Evolutionary conservation across 2,329 filamentous ascomycete genomes (phyloP), one percentile per base, ranked within the genome.

Genomic region (Myriosclerotinia duriaeana): DNA sequence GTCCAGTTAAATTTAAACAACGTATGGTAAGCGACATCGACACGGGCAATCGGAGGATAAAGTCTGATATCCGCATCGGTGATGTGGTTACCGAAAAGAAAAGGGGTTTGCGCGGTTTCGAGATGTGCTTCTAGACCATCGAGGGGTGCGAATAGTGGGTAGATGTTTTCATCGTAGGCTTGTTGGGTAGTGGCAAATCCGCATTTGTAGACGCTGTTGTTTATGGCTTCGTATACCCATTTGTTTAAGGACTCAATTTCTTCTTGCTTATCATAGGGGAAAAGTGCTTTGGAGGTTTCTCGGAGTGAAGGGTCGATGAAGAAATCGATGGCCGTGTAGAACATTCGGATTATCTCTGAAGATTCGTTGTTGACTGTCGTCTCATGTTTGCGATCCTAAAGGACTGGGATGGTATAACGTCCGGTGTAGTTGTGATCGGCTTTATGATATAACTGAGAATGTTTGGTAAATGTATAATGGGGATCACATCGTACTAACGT

Each of bases 121-220:
- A 93, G 87, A 15, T 52, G 56, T 65, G 81, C 78, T 79, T 97
- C 93, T 6, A 90, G 84, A 38, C 84, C 83, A 79, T 96, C 91
- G 15, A 97, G 86, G 0, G 88, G 87, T 66, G 85, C 82, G 76
- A 97, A 97, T 7, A 97, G 84, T 0, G 82, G 76, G 0, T 74
- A 64, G 4, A 96, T 86, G 74, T 90, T 88, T 66, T 84, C 83
- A 73, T 95, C 89, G 78, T 97, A 97, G 1, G 91, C 91, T 69
- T 87, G 85, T 78, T 94, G 89, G 0, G 89, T 89, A 3, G 87
- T 92, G 38, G 93, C 92, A 75, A 96, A 96, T 40, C 93, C 93
- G 67, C 87, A 85, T 79, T 88, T 88, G 79, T 89, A 89, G 52
- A 89, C 87, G 69, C 87, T 87, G 73, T 88, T 89, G 77, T 89